These are phyloP conservation scores for Cladorrhinum sp. DNA, from an alignment of 2,329 filamentous ascomycete genomes.

Conservation along the genomic window DNA sequence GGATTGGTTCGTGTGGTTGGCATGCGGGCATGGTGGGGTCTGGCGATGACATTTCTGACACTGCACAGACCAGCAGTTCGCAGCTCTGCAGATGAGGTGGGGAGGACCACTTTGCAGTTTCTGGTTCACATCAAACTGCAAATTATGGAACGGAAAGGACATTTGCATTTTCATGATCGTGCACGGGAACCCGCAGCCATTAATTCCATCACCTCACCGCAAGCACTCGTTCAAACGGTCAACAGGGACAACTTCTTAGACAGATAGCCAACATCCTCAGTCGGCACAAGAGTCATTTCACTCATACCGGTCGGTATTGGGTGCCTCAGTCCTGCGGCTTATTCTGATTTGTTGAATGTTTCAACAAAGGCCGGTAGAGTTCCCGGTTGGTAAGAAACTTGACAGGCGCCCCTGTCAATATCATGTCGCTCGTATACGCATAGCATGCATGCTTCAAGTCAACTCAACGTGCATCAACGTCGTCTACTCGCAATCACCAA, in stretches of 20 bases:
- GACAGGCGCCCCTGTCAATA: slow-evolving; percentile 3
- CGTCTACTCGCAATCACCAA: neutral
- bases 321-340: neutral
- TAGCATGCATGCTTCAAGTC: neutral
- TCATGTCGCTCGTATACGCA: slow-evolving; percentile 3
- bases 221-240: no score
- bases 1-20: neutral
- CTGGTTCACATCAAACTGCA: no score
- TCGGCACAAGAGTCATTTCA: no score
- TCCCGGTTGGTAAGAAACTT: slow-evolving; percentile 5
- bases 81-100: neutral
- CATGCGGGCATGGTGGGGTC: neutral
- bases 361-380: neutral
- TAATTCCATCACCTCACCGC: no score
- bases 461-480: neutral
- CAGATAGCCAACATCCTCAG: no score
- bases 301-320: neutral
- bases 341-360: slow-evolving; percentile 5
- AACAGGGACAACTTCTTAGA: no score
- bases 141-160: neutral
- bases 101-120: no score
- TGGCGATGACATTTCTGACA: neutral
- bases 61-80: slow-evolving; percentile 25
- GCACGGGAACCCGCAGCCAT: no score
- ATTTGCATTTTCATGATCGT: no score